Base-by-base conservation (phyloP, 768 basidiomycete genomes). In the Solioccasus polychromus region DNA sequence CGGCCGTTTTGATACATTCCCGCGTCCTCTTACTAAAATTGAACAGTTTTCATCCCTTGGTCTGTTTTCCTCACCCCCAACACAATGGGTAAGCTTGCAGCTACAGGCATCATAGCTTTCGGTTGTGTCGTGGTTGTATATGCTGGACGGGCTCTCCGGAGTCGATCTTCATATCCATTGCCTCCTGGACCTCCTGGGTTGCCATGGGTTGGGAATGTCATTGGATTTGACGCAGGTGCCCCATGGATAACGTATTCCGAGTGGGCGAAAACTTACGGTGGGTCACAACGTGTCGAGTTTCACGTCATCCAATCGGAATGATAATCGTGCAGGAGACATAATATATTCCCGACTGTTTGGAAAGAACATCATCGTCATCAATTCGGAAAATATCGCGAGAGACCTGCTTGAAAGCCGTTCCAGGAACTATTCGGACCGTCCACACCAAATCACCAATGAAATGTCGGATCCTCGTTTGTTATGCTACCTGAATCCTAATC, bases 201-300 rank as follows among this genome's bases (percentile, higher is more conserved):
- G 24, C 39, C 45, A 23, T 47, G 45, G 45, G 10, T 35, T 1
- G 39, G 45, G 17, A 42, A n/a, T 17, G 29, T 41, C 9, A 25
- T 45, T 4, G 29, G 23, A 30, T 15, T 40, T 8, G 4, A 40
- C 18, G 2, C 19, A 15, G 6, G 10, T 22, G 23, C 38, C n/a
- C 28, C 44, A 5, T 40, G 44, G 37, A 19, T 18, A n/a, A 45
- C 29, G 10, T 45, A 40, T 11, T 8, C 23, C 18, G 15, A 45
- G 15, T 44, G 42, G 46, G 26, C 43, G 29, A 37, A 19, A 35
- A 42, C 12, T n/a, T 51, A 51, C 7, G 51, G 51, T 52, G 24
- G 10, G 39, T 20, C 8, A 5, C 15, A 25, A 8, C 9, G 23
- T 44, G 14, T n/a, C 15, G 4, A 9, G 17, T 17, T 19, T 14